Percentiles rank a stretch among this genome's conserved stretches.
Conservation (phyloP, 1,139 yeast species). For the Taiozyma onychis region DNA sequence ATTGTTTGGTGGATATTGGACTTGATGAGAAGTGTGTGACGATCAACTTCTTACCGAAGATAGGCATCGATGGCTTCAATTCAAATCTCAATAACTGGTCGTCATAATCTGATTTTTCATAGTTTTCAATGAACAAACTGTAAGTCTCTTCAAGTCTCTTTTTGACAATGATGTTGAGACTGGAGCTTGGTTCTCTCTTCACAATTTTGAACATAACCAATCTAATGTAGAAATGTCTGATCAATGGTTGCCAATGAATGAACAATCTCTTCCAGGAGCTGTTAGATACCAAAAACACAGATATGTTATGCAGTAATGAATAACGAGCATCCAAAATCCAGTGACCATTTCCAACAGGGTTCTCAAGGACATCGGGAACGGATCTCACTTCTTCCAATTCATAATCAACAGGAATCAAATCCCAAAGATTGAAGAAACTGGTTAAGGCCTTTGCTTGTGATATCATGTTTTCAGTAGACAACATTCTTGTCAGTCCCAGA, state of each 20-base stretch:
- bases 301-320: conserved; percentile 12
- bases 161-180: conserved; percentile 7
- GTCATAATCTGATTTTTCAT: not conserved
- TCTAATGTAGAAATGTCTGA: conserved; percentile 63
- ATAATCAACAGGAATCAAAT: conserved; percentile 46
- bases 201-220: conserved; percentile 68
- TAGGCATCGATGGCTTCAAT: conserved; percentile 44
- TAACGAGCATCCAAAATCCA: conserved; percentile 15
- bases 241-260: conserved; percentile 76
- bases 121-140: conserved; percentile 2
- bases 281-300: conserved; percentile 26
- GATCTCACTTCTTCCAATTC: conserved; percentile 3
- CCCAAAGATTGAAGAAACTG: conserved; percentile 71
- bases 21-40: conserved; percentile 27
- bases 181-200: not conserved
- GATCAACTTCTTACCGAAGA: conserved; percentile 44
- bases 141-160: conserved; percentile 11
- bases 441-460: conserved; percentile 59
- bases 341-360: conserved; percentile 1
- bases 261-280: conserved; percentile 47
- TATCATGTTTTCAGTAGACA: conserved; percentile 57
- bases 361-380: not conserved
- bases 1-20: not conserved
- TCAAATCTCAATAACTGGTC: conserved; percentile 9
- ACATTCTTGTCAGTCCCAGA: conserved; percentile 51